Evolutionary conservation across 179 eudicot genomes (phyloP).

Genomic region (Spergularia azorica): DNA sequence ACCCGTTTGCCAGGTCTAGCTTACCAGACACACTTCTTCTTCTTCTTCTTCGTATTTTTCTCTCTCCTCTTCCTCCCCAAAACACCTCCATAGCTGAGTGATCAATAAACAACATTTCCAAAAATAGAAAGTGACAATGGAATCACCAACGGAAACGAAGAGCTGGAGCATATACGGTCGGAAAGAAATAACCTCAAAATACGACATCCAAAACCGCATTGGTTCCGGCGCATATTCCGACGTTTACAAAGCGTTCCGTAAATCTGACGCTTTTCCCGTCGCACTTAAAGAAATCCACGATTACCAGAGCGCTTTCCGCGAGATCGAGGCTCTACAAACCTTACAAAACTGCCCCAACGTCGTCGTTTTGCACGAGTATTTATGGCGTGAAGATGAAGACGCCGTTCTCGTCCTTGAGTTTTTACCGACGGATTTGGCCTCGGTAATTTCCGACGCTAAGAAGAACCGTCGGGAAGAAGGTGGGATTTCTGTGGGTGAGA

Average conservation of each 20-base stretch:
- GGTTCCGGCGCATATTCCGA: conserved; percentile 95
- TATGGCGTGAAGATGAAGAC: conserved; percentile 85
- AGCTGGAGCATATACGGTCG: conserved; percentile 90
- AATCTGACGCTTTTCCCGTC: conserved; percentile 48
- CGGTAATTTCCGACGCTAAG: conserved; percentile 54
- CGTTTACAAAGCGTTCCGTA: conserved; percentile 70
- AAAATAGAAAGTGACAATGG: conserved; percentile 22
- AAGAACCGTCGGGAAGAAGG: conserved; percentile 30
- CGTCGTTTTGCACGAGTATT: conserved; percentile 70
- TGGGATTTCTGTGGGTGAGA: conserved; percentile 55
- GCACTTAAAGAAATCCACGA: conserved; percentile 96
- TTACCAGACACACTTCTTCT: too few relatives aligned
- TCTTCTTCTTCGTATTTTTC: too few relatives aligned
- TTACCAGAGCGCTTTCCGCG: conserved; percentile 73
- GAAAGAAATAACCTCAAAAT: conserved; percentile 64
- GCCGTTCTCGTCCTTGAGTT: conserved; percentile 87
- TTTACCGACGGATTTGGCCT: conserved; percentile 57
- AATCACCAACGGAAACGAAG: conserved; percentile 43
- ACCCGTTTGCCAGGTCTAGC: too few relatives aligned
- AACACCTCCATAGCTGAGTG: too few relatives aligned
- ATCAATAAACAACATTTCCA: not conserved
- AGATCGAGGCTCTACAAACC: conserved; percentile 78
- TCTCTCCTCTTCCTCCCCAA: too few relatives aligned
- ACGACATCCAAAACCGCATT: conserved; percentile 55
- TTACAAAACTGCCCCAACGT: conserved; percentile 73